Conservation (phyloP, 2,329 filamentous ascomycete species). For the Fusarium torreyae region DNA sequence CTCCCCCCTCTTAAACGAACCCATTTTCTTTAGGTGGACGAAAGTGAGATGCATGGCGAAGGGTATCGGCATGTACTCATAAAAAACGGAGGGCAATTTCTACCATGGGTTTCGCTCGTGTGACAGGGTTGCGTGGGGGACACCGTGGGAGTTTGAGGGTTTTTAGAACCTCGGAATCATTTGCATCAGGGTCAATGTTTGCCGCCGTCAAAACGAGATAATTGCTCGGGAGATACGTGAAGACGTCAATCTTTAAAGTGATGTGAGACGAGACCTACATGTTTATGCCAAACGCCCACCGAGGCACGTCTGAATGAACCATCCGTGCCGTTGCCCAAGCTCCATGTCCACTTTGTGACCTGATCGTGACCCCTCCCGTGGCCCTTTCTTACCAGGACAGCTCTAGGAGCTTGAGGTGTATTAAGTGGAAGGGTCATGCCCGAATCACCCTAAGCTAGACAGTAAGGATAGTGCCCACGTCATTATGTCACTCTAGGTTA, state of each 20-base stretch:
- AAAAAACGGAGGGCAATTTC: slow-evolving; percentile 61
- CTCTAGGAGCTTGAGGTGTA: background rate
- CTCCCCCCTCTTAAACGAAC: slow-evolving; percentile 75
- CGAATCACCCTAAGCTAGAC: slow-evolving; percentile 1
- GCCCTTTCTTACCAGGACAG: background rate
- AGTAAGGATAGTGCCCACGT: background rate
- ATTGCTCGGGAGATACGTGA: slow-evolving; percentile 52
- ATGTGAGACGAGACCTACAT: slow-evolving; percentile 43
- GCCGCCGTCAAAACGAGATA: slow-evolving; percentile 56
- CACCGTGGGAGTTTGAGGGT: slow-evolving; percentile 64
- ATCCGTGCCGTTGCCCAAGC: slow-evolving; percentile 16
- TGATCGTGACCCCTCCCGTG: slow-evolving; percentile 19
- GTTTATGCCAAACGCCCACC: slow-evolving; percentile 25
- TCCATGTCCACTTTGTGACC: slow-evolving; percentile 8
- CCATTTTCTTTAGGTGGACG: slow-evolving; percentile 61
- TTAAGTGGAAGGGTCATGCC: background rate
- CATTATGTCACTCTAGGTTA: background rate
- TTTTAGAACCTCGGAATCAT: slow-evolving; percentile 65
- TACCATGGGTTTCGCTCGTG: slow-evolving; percentile 58
- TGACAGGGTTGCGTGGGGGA: slow-evolving; percentile 59
- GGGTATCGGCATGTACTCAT: slow-evolving; percentile 65
- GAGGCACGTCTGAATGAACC: slow-evolving; percentile 32
- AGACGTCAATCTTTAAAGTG: slow-evolving; percentile 46
- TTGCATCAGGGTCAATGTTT: slow-evolving; percentile 63
- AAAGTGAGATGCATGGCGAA: slow-evolving; percentile 62